Base-by-base conservation (phyloP, 495 filamentous ascomycete genomes). In the Penicillium egyptiacum region DNA sequence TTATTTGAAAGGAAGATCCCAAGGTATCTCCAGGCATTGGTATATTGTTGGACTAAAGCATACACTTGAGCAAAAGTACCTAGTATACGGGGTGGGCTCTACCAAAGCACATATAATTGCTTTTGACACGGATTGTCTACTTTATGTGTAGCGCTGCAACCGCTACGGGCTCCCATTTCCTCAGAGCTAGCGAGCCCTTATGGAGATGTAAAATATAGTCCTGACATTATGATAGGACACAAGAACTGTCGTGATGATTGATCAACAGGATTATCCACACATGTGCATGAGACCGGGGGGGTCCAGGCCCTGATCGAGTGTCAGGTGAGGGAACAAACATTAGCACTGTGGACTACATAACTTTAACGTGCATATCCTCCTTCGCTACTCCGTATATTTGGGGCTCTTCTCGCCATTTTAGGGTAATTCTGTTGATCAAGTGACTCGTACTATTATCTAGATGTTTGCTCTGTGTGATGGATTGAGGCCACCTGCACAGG, bases 191-290 rank as follows among this genome's bases (percentile, higher is more conserved):
- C 22, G 25, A n/a, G 44, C 17, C 48, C 12, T 37, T 11, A 39
- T 16, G 4, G n/a, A 20, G 17, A 23, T 2, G 19, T 3, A 49
- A 46, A 20, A 5, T 17, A 31, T 20, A 19, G 14, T 19, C 12
- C 10, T 22, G 6, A 11, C 3, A 8, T 19, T 44, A 11, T 44
- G 41, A 44, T 44, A 20, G 41, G 41, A 14, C 19, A 11, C n/a
- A 9, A 45, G 4, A 16, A 5, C 12, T 12, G 43, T 45, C 0
- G 33, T n/a, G 14, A 4, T 31, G 41, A 45, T 45, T 45, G 43
- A 45, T 45, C 23, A 28, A 45, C 43, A 45, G 43, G 22, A 26
- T 12, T 5, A 45, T 45, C 43, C 43, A 45, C 33, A n/a, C 31
- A 5, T 2, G n/a, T 45, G 43, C 43, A 23, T 25, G 20, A 45